Evolutionary conservation across 225 moss, liverwort and hornwort species (phyloP).

Genomic region (Marchantia polymorpha): DNA sequence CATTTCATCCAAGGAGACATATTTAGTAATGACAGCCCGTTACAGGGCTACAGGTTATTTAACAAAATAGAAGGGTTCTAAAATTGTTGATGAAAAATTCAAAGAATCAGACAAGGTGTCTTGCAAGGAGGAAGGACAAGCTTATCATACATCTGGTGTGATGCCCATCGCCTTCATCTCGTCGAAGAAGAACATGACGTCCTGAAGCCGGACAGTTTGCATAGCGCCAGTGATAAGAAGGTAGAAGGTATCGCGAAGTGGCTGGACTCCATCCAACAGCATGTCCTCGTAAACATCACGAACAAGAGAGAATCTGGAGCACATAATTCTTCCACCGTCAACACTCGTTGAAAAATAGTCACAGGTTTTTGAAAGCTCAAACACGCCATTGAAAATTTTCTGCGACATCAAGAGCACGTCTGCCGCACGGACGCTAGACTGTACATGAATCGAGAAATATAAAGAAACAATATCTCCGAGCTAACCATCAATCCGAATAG

Average conservation of each 20-base stretch:
- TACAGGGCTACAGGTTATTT: background rate
- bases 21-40: background rate
- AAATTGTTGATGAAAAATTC: too few species aligned
- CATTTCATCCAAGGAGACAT: background rate
- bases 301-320: constrained; percentile 51
- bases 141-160: constrained; percentile 58
- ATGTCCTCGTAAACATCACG: constrained; percentile 91
- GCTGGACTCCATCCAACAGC: constrained; percentile 75
- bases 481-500: too few species aligned
- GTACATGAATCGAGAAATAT: background rate
- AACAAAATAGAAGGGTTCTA: too few species aligned
- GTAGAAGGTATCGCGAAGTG: constrained; percentile 61
- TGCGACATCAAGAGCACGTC: background rate
- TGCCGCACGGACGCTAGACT: background rate
- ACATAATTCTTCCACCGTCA: background rate
- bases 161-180: constrained; percentile 93
- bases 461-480: too few species aligned
- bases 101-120: background rate
- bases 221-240: constrained; percentile 62
- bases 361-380: background rate
- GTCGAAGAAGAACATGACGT: constrained; percentile 75
- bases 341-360: too few species aligned
- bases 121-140: background rate
- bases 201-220: constrained; percentile 61
- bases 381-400: background rate